Percentiles rank a stretch among this genome's conserved stretches.
phyloP scores from a whole-genome alignment of 202 grass and related monocot species.

The Alloteropsis angusta region DNA sequence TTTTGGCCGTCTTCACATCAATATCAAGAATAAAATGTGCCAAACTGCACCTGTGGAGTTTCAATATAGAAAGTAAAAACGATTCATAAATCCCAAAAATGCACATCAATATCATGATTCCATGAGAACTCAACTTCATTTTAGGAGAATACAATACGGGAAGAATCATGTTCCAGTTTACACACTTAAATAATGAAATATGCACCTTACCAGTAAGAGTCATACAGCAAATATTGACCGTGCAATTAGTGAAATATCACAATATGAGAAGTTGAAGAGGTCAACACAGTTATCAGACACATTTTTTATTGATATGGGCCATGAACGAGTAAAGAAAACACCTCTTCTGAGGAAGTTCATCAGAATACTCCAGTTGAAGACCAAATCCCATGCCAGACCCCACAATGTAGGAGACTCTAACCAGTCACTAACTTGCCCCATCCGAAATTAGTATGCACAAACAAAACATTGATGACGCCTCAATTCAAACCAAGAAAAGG shows the following conservation, averaged over 20 bases:
- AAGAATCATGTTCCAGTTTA: not conserved
- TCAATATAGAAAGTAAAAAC: conserved; percentile 2
- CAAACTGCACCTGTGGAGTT: conserved; percentile 79
- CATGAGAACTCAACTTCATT: conserved; percentile 2
- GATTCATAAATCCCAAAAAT: conserved; percentile 19
- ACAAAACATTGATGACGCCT: not conserved
- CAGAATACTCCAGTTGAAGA: not conserved
- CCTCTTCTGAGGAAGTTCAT: not conserved
- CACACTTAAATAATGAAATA: not conserved
- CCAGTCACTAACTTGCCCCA: not conserved
- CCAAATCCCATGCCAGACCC: not conserved
- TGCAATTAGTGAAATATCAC: not conserved
- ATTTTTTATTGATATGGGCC: not conserved
- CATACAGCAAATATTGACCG: not conserved
- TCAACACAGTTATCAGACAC: not conserved
- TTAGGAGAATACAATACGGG: not conserved
- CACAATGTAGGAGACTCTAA: not conserved
- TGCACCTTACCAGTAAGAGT: not conserved
- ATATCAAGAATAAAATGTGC: conserved; percentile 64
- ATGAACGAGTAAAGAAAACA: not conserved
- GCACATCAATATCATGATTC: not conserved
- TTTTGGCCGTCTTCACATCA: conserved; percentile 51
- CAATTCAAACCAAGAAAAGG: not conserved
- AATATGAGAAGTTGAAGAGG: not conserved
- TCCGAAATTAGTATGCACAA: not conserved